Evolutionary conservation across 2,329 filamentous ascomycete species (phyloP).

Genomic region (Cladorrhinum sp.): DNA sequence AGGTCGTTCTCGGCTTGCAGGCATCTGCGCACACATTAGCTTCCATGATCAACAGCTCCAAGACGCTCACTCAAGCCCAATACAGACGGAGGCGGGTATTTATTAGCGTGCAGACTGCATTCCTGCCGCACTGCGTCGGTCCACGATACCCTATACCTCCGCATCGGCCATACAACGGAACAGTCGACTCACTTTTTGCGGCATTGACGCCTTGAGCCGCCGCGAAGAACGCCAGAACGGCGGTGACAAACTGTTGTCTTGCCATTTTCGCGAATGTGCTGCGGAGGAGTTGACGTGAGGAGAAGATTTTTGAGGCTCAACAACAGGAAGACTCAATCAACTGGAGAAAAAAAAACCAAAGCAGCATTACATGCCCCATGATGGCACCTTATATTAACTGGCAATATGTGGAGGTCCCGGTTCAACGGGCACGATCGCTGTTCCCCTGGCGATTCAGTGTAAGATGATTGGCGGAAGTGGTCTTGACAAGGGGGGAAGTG

Average conservation of each 20-base stretch:
- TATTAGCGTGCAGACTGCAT: no score
- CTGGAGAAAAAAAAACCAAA: background rate
- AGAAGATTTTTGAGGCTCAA: background rate
- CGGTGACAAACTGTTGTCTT: constrained; percentile 3
- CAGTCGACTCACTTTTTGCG: background rate
- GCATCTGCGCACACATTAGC: background rate
- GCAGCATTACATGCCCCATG: background rate
- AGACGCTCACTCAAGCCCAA: no score
- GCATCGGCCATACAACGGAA: background rate
- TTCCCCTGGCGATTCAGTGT: constrained; percentile 13
- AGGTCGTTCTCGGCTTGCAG: constrained; percentile 1
- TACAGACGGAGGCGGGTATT: no score
- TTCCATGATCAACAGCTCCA: background rate
- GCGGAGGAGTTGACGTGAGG: background rate
- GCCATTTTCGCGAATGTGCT: constrained; percentile 7
- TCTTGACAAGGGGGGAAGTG: constrained; percentile 6
- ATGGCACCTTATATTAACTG: constrained; percentile 6
- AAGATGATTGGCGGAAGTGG: constrained; percentile 29
- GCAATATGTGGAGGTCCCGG: background rate
- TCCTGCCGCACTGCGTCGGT: no score
- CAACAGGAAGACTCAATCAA: background rate
- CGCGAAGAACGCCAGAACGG: constrained; percentile 15
- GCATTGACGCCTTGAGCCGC: constrained; percentile 1
- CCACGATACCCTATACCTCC: no score
- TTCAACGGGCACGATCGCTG: background rate